Conservation (phyloP, 2,329 filamentous ascomycete genomes). For the Phialophora macrospora region DNA sequence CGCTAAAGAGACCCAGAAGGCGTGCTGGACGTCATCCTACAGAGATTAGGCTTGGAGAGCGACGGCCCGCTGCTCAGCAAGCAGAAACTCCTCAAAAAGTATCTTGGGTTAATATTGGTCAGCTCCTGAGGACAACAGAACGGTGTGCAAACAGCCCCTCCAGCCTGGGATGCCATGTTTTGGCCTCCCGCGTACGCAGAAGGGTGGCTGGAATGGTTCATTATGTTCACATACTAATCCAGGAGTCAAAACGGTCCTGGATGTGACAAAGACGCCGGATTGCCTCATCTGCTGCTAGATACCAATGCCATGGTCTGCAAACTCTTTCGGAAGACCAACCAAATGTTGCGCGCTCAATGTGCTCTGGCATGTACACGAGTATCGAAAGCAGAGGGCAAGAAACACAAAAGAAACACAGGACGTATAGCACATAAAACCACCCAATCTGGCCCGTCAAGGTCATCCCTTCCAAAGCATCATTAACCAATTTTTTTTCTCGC, state of each 20-base stretch:
- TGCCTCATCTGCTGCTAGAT: background rate
- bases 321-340: background rate
- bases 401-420: slow-evolving; percentile 5
- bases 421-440: slow-evolving; percentile 2
- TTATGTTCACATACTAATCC: slow-evolving; percentile 1
- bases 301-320: background rate
- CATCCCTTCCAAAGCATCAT: slow-evolving; percentile 11
- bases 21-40: too few relatives aligned
- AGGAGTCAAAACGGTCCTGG: background rate
- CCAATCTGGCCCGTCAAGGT: slow-evolving; percentile 12
- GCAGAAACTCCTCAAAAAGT: too few relatives aligned
- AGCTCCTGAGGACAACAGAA: too few relatives aligned
- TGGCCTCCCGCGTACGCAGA: too few relatives aligned
- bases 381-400: background rate
- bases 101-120: too few relatives aligned
- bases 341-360: background rate
- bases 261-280: background rate
- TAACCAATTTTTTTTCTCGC: slow-evolving; percentile 5
- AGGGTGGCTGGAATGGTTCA: background rate
- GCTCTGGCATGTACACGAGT: background rate
- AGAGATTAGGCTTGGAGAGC: too few relatives aligned
- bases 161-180: too few relatives aligned
- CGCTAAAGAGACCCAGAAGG: too few relatives aligned
- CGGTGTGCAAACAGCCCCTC: too few relatives aligned
- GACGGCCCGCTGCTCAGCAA: too few relatives aligned